These are phyloP conservation scores for Cystoderma amianthinum DNA, from an alignment of 768 basidiomycete genomes.

Conservation along the genomic window DNA sequence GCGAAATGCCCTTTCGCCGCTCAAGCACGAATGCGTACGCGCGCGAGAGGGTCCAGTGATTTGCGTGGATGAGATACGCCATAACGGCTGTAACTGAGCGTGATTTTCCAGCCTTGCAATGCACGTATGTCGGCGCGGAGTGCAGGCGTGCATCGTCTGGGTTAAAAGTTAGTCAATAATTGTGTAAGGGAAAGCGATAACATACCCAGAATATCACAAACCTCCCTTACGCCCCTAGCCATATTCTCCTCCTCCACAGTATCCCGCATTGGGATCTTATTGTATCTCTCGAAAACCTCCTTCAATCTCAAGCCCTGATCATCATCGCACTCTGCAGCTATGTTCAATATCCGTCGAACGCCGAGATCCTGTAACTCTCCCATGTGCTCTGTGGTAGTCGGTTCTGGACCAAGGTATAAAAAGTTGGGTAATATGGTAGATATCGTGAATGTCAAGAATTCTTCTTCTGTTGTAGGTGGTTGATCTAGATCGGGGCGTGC, in stretches of 20 bases:
- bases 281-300: slow-evolving; percentile 75
- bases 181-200: slow-evolving; percentile 7
- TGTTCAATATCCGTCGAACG: slow-evolving; percentile 84
- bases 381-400: slow-evolving; percentile 68
- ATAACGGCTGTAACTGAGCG: slow-evolving; percentile 95
- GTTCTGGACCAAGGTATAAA: slow-evolving; percentile 87
- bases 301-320: slow-evolving; percentile 65
- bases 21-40: slow-evolving; percentile 92
- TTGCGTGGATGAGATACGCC: slow-evolving; percentile 95
- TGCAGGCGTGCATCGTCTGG: slow-evolving; percentile 89
- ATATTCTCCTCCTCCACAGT: slow-evolving; percentile 94
- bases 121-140: slow-evolving; percentile 86
- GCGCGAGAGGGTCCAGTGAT: slow-evolving; percentile 91
- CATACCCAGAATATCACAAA: slow-evolving; percentile 83
- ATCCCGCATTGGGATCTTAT: slow-evolving; percentile 89
- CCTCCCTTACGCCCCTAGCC: slow-evolving; percentile 71
- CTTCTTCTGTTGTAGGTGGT: slow-evolving; percentile 54
- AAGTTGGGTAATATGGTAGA: slow-evolving; percentile 91
- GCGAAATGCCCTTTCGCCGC: slow-evolving; percentile 89
- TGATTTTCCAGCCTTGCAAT: slow-evolving; percentile 95
- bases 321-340: slow-evolving; percentile 86
- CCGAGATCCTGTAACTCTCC: slow-evolving; percentile 67
- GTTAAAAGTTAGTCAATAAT: not conserved
- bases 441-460: slow-evolving; percentile 65
- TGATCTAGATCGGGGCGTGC: slow-evolving; percentile 57